A percentile compares a stretch with the other conserved stretches of the same genome.
These are phyloP conservation scores for Cinchona pubescens DNA, from an alignment of 257 asterid genomes.

Conservation along the genomic window DNA sequence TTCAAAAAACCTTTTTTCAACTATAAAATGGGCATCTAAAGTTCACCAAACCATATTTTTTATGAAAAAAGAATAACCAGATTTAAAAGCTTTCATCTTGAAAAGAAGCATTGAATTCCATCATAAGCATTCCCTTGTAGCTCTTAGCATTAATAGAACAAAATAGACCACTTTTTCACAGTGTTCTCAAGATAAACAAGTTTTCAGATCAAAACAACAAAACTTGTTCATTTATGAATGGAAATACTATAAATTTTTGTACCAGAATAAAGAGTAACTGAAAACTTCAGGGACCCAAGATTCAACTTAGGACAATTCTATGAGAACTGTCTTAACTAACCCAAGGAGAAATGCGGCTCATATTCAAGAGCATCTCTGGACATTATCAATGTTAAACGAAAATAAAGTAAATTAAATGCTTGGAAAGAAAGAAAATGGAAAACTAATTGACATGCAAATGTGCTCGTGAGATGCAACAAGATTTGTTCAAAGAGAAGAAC, in stretches of 20 bases:
- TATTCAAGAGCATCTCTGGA: too few species aligned
- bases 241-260: too few species aligned
- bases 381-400: background rate
- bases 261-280: too few species aligned
- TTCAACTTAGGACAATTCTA: background rate
- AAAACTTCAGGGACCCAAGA: too few species aligned
- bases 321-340: background rate
- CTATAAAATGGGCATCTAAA: background rate
- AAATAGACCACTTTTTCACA: background rate
- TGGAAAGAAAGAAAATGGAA: background rate
- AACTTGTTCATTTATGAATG: too few species aligned
- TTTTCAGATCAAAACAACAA: too few species aligned
- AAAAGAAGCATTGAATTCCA: background rate
- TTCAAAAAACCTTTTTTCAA: background rate
- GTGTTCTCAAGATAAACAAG: background rate
- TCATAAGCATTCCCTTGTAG: background rate
- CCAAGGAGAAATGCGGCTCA: background rate
- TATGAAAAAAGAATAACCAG: background rate
- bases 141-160: background rate
- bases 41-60: background rate
- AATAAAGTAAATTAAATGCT: background rate
- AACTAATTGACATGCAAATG: background rate
- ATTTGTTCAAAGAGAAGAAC: background rate
- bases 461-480: conserved; percentile 3
- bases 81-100: background rate